These are phyloP conservation scores for Vickermania ingenoplastis DNA, from an alignment of 208 protist species.

Conservation along the genomic window DNA sequence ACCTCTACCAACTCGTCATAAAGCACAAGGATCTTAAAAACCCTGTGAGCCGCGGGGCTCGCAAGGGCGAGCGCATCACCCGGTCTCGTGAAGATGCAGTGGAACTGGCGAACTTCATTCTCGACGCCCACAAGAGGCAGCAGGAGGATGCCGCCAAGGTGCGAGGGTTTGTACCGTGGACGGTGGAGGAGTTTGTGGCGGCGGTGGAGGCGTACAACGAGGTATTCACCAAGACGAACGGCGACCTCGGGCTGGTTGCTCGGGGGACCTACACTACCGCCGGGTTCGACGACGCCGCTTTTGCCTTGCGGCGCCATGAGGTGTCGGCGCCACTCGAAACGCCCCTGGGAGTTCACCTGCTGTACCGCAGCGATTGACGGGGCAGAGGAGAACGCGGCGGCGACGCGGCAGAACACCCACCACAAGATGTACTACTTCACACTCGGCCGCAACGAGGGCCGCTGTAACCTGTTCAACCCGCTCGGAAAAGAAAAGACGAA, in stretches of 20 bases:
- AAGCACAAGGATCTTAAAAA: constrained; percentile 84
- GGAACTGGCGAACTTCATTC: constrained; percentile 44
- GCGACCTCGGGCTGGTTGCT: constrained; percentile 69
- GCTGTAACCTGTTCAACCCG: no score
- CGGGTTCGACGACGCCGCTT: constrained; percentile 58
- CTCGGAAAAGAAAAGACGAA: no score
- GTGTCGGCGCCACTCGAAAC: constrained; percentile 74
- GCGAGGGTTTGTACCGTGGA: constrained; percentile 34
- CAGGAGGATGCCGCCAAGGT: background rate
- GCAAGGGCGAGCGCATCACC: constrained; percentile 73
- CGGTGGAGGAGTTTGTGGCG: constrained; percentile 50
- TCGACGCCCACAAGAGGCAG: constrained; percentile 9
- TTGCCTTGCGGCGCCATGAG: constrained; percentile 38
- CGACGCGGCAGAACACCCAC: no score
- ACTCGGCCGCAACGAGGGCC: no score
- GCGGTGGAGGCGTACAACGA: constrained; percentile 66
- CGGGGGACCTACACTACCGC: constrained; percentile 49
- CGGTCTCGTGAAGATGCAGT: constrained; percentile 66
- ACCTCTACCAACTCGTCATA: constrained; percentile 79
- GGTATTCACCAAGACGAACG: constrained; percentile 44
- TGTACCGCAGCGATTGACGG: constrained; percentile 57
- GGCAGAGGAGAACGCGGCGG: no score
- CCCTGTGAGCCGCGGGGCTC: constrained; percentile 35
- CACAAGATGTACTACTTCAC: no score
- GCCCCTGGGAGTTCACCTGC: constrained; percentile 66